Evolutionary conservation across 208 protist genomes (phyloP).

Genomic region (Tetramitus jugosus): DNA sequence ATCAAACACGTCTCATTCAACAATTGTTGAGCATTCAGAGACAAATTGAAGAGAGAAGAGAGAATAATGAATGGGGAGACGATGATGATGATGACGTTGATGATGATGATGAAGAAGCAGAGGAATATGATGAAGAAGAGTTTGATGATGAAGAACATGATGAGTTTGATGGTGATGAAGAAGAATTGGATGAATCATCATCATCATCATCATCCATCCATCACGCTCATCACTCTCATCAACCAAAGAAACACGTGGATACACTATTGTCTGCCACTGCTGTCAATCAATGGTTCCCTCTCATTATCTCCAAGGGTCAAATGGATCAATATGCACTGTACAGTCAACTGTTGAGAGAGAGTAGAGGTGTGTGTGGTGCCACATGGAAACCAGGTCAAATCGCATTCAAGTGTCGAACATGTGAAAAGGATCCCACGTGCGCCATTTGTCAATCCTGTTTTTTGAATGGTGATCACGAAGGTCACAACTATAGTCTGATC

Average conservation of each 20-base stretch:
- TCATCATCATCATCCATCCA: too few relatives aligned
- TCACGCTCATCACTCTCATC: too few relatives aligned
- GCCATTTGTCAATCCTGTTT: conserved; percentile 83
- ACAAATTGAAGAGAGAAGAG: too few relatives aligned
- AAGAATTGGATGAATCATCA: neutral
- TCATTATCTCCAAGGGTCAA: neutral
- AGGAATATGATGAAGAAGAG: neutral
- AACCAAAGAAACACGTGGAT: neutral
- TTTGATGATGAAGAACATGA: neutral
- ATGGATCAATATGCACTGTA: neutral
- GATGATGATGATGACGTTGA: neutral
- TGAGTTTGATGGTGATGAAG: neutral
- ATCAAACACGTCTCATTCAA: too few relatives aligned
- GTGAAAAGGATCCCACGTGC: conserved; percentile 64
- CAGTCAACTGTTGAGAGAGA: neutral
- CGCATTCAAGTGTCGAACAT: conserved; percentile 70
- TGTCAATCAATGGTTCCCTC: neutral
- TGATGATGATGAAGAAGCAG: neutral
- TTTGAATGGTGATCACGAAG: conserved; percentile 56
- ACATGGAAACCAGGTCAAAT: conserved; percentile 37
- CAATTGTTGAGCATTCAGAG: too few relatives aligned
- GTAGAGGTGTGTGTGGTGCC: conserved; percentile 1
- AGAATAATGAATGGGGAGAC: too few relatives aligned
- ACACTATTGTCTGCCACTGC: neutral
- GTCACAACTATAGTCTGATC: conserved; percentile 59